Conservation (phyloP, 352 stramenopile genomes). For the Phytophthora cajani region DNA sequence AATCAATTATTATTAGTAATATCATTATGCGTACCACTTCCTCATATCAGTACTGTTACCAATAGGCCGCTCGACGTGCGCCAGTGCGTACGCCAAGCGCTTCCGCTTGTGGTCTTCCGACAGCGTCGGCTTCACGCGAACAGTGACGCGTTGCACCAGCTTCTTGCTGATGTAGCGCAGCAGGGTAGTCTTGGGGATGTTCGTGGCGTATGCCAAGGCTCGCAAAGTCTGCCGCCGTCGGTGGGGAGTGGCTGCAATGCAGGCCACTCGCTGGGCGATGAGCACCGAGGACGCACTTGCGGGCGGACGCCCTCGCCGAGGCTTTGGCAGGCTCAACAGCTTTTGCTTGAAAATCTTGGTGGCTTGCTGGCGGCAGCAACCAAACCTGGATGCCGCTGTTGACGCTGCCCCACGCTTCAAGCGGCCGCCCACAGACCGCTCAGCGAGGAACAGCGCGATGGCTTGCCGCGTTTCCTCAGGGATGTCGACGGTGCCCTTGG, state of each 20-base stretch:
- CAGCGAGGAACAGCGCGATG: not conserved
- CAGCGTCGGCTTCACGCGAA: not conserved
- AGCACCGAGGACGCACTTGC: not conserved
- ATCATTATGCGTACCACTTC: too few species aligned
- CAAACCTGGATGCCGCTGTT: not conserved
- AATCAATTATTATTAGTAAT: not conserved
- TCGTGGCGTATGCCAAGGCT: too few species aligned
- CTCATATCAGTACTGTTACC: not conserved
- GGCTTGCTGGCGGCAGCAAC: not conserved
- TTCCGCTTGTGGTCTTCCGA: not conserved
- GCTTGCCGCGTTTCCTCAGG: too few species aligned
- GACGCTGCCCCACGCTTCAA: conserved; percentile 2
- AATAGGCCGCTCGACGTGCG: conserved; percentile 1
- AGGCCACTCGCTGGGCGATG: not conserved
- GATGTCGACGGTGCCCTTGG: too few species aligned
- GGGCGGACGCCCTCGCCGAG: conserved; percentile 2
- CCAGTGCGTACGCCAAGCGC: not conserved
- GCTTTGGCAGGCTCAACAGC: not conserved
- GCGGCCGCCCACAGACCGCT: not conserved
- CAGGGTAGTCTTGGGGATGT: too few species aligned
- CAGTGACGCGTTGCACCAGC: too few species aligned
- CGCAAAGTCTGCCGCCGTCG: too few species aligned
- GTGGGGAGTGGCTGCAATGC: not conserved
- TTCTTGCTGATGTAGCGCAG: too few species aligned
- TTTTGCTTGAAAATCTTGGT: conserved; percentile 12